A percentile compares a stretch with the other conserved stretches of the same genome.
Conservation (phyloP, 768 basidiomycete species). For the Russula foetens region DNA sequence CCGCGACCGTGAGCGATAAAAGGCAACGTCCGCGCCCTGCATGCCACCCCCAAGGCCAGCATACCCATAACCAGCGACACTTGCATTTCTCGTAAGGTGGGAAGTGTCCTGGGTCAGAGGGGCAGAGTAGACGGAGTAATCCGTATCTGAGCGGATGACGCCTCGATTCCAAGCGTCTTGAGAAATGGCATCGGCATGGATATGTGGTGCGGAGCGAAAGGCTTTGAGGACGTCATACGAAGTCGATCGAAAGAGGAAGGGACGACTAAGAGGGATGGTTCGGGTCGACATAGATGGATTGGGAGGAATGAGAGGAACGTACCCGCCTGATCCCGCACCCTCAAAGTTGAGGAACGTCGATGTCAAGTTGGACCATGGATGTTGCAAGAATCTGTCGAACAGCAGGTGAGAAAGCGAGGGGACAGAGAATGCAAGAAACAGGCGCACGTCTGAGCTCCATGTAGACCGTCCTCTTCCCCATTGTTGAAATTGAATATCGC, state of each 20-base stretch:
- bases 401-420: not conserved
- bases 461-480: slow-evolving; percentile 71
- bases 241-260: slow-evolving; percentile 67
- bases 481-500: slow-evolving; percentile 83
- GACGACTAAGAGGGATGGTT: slow-evolving; percentile 39
- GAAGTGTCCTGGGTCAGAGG: not conserved
- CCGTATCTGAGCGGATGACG: slow-evolving; percentile 60
- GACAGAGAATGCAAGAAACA: not conserved
- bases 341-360: slow-evolving; percentile 75
- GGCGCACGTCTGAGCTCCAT: slow-evolving; percentile 59
- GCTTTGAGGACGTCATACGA: slow-evolving; percentile 48
- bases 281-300: not conserved
- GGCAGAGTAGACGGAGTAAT: slow-evolving; percentile 58
- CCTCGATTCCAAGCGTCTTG: slow-evolving; percentile 63
- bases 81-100: not conserved
- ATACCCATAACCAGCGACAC: not conserved
- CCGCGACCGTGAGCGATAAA: slow-evolving; percentile 62
- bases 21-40: slow-evolving; percentile 71
- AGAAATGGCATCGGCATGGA: slow-evolving; percentile 64
- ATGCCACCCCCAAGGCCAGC: slow-evolving; percentile 32
- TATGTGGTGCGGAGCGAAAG: slow-evolving; percentile 50
- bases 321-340: slow-evolving; percentile 76
- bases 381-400: slow-evolving; percentile 49
- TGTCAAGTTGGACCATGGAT: slow-evolving; percentile 64
- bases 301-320: slow-evolving; percentile 16